Percentiles rank a stretch among this genome's conserved stretches.
Conservation (phyloP, 73 alveolate genomes). For the Tetrahymena thermophila region DNA sequence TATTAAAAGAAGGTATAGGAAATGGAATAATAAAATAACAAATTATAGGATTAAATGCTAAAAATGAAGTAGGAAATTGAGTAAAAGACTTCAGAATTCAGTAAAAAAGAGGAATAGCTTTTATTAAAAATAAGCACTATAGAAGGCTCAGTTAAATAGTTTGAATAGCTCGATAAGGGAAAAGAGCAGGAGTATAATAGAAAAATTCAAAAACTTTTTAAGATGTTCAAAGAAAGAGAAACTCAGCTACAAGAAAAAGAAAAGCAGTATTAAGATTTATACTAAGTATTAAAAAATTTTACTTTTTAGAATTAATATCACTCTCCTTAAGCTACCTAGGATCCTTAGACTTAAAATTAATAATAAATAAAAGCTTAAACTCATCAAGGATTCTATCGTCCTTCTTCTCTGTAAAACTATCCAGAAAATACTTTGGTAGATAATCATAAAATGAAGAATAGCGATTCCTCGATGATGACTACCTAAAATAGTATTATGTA, state of each 20-base stretch:
- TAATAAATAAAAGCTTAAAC: not conserved
- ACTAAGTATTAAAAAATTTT: not conserved
- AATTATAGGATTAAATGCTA: not conserved
- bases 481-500: not conserved
- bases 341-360: not conserved
- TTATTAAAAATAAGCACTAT: not conserved
- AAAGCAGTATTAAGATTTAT: not conserved
- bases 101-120: not conserved
- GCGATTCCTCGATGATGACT: not conserved
- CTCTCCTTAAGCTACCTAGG: not conserved
- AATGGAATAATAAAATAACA: not conserved
- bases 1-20: not conserved
- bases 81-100: not conserved
- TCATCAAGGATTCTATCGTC: not conserved
- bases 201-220: not conserved
- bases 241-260: not conserved
- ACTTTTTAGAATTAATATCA: not conserved
- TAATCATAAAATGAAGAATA: not conserved
- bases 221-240: not conserved
- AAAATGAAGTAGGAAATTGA: not conserved
- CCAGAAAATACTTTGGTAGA: not conserved
- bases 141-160: not conserved
- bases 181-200: not conserved
- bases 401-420: not conserved
- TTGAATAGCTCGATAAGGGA: not conserved